Percentiles rank a stretch among this genome's conserved stretches.
Evolutionary conservation across 2,329 filamentous ascomycete genomes (phyloP).

Genomic region (Dactylellina sp.): DNA sequence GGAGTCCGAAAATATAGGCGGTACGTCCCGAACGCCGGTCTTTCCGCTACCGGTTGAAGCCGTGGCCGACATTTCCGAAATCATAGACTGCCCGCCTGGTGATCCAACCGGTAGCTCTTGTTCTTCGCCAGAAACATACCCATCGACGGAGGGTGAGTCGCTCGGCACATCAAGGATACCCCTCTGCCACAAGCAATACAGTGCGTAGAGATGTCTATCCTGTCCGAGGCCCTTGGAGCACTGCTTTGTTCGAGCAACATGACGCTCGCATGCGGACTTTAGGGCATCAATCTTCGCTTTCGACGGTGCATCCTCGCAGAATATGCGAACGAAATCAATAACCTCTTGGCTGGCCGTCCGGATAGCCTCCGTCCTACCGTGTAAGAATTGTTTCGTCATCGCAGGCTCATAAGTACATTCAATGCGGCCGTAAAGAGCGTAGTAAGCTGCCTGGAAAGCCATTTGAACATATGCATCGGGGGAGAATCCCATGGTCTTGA

Average conservation of each 20-base stretch:
- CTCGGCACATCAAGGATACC: constrained; percentile 74
- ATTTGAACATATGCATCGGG: constrained; percentile 98
- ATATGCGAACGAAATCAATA: constrained; percentile 88
- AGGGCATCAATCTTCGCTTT: constrained; percentile 87
- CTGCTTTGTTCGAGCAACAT: constrained; percentile 81
- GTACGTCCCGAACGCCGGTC: constrained; percentile 65
- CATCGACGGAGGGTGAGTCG: constrained; percentile 63
- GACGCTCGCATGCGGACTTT: constrained; percentile 83
- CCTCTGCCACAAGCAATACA: constrained; percentile 95
- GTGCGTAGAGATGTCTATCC: constrained; percentile 90
- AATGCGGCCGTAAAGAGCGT: constrained; percentile 90
- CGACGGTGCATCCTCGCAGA: constrained; percentile 91
- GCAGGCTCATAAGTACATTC: constrained; percentile 98
- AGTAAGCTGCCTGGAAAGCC: constrained; percentile 98
- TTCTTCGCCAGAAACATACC: constrained; percentile 65
- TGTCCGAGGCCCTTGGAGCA: constrained; percentile 91
- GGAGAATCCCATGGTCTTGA: constrained; percentile 95
- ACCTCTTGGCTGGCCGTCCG: constrained; percentile 85
- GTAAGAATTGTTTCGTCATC: constrained; percentile 95
- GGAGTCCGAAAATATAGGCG: constrained; percentile 83
- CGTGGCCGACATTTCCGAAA: constrained; percentile 70
- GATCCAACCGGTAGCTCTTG: constrained; percentile 55
- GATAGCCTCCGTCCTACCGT: constrained; percentile 94
- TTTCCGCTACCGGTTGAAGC: constrained; percentile 59
- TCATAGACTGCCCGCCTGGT: constrained; percentile 65